Evolutionary conservation across 495 filamentous ascomycete genomes (phyloP).

Genomic region (Filosporella fistucella): DNA sequence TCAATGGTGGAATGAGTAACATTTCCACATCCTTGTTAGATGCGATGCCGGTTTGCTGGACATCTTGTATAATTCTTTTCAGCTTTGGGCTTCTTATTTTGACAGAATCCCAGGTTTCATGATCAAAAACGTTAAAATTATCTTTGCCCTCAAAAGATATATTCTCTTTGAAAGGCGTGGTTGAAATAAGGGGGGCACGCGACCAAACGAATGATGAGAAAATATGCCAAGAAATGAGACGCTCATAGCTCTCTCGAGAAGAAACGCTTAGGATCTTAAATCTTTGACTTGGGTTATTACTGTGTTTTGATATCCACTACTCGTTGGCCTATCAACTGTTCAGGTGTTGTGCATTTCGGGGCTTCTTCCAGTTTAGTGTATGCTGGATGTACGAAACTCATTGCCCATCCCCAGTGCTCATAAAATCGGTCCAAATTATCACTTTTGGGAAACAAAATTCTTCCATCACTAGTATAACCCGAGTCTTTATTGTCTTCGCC

Average conservation of each 20-base stretch:
- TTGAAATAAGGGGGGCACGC: too few species aligned
- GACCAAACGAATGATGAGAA: background rate
- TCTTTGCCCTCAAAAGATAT: background rate
- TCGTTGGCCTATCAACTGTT: background rate
- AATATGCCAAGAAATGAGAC: background rate
- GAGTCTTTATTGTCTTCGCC: background rate
- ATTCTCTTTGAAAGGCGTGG: slow-evolving; percentile 17
- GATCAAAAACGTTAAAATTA: background rate
- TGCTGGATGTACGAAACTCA: background rate
- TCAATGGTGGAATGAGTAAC: background rate
- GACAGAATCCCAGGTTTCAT: background rate
- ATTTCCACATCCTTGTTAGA: background rate
- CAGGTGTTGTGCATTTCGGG: background rate
- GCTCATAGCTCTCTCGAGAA: background rate
- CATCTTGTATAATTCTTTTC: background rate
- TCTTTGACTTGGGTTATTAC: background rate
- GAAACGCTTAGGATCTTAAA: background rate
- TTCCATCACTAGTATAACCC: too few species aligned
- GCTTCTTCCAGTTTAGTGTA: background rate
- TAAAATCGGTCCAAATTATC: too few species aligned
- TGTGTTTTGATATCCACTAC: background rate
- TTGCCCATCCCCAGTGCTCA: too few species aligned
- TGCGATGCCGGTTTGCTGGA: background rate
- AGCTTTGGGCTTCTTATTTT: background rate
- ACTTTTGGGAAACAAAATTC: too few species aligned